Evolutionary conservation across 495 filamentous ascomycete species (phyloP).

Genomic region (Alectoria sarmentosa): DNA sequence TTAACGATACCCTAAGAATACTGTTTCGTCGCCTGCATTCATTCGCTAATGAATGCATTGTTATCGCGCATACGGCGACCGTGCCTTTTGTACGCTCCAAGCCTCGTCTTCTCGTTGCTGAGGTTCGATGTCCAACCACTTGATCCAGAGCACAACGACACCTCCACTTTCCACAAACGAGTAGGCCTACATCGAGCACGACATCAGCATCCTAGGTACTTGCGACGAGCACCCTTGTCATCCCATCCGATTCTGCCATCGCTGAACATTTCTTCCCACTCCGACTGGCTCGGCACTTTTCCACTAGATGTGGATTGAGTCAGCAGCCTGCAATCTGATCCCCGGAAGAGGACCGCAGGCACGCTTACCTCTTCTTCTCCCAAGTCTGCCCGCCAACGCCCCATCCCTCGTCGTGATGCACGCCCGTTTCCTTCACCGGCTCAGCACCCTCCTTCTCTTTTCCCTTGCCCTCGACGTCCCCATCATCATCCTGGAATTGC

Average conservation of each 20-base stretch:
- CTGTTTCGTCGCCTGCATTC: not conserved
- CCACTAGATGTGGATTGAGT: constrained; percentile 7
- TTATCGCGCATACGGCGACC: not conserved
- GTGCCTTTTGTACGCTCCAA: not conserved
- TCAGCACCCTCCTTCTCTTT: not conserved
- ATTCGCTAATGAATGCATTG: not conserved
- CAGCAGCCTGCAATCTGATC: not conserved
- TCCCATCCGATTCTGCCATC: not conserved
- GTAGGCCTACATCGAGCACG: not conserved
- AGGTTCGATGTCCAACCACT: not conserved
- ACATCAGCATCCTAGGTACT: not conserved
- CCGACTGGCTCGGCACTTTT: constrained; percentile 8
- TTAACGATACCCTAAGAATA: not conserved
- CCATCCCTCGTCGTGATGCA: not conserved
- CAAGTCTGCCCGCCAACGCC: not conserved
- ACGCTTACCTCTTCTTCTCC: not conserved
- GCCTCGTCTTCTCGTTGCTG: not conserved
- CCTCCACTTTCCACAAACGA: not conserved
- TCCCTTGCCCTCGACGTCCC: not conserved
- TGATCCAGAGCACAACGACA: not conserved
- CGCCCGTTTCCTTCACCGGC: not conserved
- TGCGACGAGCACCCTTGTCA: constrained; percentile 2
- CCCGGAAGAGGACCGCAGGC: not conserved
- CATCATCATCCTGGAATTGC: not conserved
- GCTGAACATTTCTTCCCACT: constrained; percentile 19